These are phyloP conservation scores for Sporothrix mexicana DNA, from an alignment of 2,329 filamentous ascomycete species.

Conservation along the genomic window DNA sequence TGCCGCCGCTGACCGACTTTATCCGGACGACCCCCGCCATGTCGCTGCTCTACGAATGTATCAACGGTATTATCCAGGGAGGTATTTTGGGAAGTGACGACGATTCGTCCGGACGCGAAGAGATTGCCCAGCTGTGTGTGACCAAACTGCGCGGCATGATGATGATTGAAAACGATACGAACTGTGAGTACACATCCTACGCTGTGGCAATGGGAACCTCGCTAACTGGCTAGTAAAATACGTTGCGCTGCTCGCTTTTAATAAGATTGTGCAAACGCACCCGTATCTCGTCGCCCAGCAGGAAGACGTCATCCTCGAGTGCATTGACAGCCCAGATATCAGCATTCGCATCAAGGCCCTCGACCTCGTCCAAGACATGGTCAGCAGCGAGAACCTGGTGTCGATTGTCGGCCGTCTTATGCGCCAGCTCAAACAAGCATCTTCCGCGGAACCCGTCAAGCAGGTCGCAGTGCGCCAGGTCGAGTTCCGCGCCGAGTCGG, in stretches of 20 bases:
- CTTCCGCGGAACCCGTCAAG: conserved; percentile 53
- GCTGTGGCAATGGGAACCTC: too few species aligned
- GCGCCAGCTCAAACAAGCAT: conserved; percentile 77
- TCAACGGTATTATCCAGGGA: conserved; percentile 97
- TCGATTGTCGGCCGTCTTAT: conserved; percentile 85
- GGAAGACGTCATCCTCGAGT: conserved; percentile 94
- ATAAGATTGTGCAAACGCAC: conserved; percentile 89
- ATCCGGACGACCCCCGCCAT: conserved; percentile 95
- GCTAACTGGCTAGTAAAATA: conserved; percentile 77
- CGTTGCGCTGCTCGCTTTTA: conserved; percentile 91
- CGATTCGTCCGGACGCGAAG: conserved; percentile 80
- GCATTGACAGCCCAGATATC: conserved; percentile 93
- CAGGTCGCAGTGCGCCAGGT: conserved; percentile 53
- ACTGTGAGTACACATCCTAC: conserved; percentile 63
- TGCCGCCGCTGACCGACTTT: conserved; percentile 88
- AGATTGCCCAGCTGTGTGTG: conserved; percentile 90
- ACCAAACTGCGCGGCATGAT: conserved; percentile 94
- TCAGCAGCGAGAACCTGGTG: conserved; percentile 82
- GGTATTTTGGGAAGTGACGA: conserved; percentile 84
- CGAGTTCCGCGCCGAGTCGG: conserved; percentile 53
- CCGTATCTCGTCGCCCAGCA: conserved; percentile 88
- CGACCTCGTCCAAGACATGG: conserved; percentile 92
- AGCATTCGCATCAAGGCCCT: conserved; percentile 93
- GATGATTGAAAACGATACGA: conserved; percentile 89
- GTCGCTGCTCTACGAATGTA: conserved; percentile 98